Percentiles rank a stretch among this genome's conserved stretches.
Evolutionary conservation across 345 rosid genomes (phyloP).

Genomic region (Brassica carinata): DNA sequence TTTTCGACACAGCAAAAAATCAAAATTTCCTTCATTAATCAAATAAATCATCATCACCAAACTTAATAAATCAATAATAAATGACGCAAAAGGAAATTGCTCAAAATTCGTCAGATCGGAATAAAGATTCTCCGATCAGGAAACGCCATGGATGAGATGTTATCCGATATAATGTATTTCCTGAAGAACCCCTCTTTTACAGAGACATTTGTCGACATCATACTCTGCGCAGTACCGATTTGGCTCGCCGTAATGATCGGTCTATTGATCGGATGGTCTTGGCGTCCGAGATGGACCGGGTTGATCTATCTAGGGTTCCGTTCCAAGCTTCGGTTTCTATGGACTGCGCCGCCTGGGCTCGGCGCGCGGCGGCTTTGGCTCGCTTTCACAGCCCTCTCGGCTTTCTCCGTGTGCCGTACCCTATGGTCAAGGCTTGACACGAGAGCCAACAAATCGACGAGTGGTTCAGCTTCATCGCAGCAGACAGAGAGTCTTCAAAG

Average conservation of each 20-base stretch:
- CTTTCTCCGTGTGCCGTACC: constrained; percentile 80
- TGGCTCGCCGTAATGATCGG: constrained; percentile 99
- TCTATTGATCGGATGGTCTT: constrained; percentile 92
- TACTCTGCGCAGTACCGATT: constrained; percentile 95
- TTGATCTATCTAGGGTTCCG: constrained; percentile 83
- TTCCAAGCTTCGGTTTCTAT: constrained; percentile 72
- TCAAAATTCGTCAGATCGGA: not conserved
- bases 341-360: constrained; percentile 91
- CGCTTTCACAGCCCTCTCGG: constrained; percentile 89
- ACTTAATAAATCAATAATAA: constrained; percentile 3
- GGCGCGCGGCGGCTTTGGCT: constrained; percentile 96
- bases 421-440: constrained; percentile 60
- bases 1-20: constrained; percentile 25
- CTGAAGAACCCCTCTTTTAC: constrained; percentile 66
- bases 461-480: constrained; percentile 24
- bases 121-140: not conserved
- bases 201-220: constrained; percentile 93
- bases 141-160: constrained; percentile 61
- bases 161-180: constrained; percentile 69
- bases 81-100: not conserved
- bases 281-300: constrained; percentile 98
- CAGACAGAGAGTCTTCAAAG: constrained; percentile 9
- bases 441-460: constrained; percentile 47
- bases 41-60: constrained; percentile 21
- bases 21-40: not conserved